Conservation (phyloP, 208 protist genomes). For the Crithidia fasciculata region DNA sequence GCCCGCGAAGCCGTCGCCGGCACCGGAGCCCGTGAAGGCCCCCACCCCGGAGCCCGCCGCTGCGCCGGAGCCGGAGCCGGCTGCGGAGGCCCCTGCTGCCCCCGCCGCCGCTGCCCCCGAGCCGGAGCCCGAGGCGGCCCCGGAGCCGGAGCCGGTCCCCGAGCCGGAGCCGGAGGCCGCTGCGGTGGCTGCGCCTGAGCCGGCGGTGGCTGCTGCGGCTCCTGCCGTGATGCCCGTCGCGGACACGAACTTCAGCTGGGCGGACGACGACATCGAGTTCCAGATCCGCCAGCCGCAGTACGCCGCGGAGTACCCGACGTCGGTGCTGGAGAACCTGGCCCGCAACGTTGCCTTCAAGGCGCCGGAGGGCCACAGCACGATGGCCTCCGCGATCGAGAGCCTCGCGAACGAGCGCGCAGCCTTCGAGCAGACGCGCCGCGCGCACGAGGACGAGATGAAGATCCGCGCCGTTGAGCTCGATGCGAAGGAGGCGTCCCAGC, state of each 20-base stretch:
- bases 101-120: constrained; percentile 12
- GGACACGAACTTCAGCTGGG: constrained; percentile 77
- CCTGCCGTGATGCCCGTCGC: constrained; percentile 27
- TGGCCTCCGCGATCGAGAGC: constrained; percentile 43
- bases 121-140: constrained; percentile 2
- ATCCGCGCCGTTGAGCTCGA: constrained; percentile 54
- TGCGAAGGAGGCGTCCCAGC: constrained; percentile 42
- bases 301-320: constrained; percentile 69
- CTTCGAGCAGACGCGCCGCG: constrained; percentile 52
- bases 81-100: constrained; percentile 15
- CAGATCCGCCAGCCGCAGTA: constrained; percentile 61
- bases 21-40: constrained; percentile 3
- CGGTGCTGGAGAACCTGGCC: constrained; percentile 59
- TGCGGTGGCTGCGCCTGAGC: background rate
- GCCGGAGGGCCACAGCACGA: constrained; percentile 42
- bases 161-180: constrained; percentile 19
- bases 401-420: constrained; percentile 49
- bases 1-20: background rate
- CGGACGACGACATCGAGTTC: constrained; percentile 82
- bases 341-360: constrained; percentile 65
- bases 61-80: constrained; percentile 15
- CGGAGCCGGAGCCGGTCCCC: constrained; percentile 20
- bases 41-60: background rate
- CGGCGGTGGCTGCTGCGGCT: constrained; percentile 7
- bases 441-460: constrained; percentile 54